A percentile compares a stretch with the other conserved stretches of the same genome.
Conservation (phyloP, 257 asterid species). For the Parsonsia alboflavescens region DNA sequence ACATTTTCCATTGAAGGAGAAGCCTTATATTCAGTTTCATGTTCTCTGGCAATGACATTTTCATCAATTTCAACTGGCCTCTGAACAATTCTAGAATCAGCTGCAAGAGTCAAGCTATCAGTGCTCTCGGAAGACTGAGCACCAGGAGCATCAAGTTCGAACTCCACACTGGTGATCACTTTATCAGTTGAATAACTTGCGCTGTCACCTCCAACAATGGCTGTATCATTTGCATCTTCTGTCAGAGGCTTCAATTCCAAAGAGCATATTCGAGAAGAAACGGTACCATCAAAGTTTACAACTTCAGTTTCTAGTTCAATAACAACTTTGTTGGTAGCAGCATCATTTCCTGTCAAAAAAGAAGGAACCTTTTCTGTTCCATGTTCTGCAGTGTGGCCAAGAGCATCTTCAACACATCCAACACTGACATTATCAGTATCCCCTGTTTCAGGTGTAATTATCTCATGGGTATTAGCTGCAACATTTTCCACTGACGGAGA, state of each 20-base stretch:
- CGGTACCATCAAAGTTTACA: background rate
- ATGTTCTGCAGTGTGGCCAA: background rate
- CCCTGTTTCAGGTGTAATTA: background rate
- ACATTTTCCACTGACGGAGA: background rate
- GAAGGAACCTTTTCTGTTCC: conserved; percentile 1
- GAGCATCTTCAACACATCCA: conserved; percentile 1
- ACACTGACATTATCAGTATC: background rate
- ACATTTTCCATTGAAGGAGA: background rate
- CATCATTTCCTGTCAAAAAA: background rate
- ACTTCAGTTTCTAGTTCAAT: background rate
- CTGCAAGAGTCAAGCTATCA: background rate
- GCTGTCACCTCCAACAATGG: conserved; percentile 1
- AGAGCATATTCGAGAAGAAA: conserved; percentile 7
- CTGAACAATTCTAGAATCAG: background rate
- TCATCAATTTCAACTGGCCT: conserved; percentile 7
- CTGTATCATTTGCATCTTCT: background rate
- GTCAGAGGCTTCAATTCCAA: background rate
- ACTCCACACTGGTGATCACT: background rate
- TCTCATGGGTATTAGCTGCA: background rate
- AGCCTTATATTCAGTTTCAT: background rate
- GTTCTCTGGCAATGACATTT: background rate
- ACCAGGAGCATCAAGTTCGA: conserved; percentile 1
- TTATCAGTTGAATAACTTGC: background rate
- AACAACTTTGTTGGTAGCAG: background rate
- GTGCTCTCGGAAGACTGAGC: background rate